A percentile compares a stretch with the other conserved stretches of the same genome.
These are phyloP conservation scores for Hypomyces perniciosus DNA, from an alignment of 2,329 filamentous ascomycete genomes.

Conservation along the genomic window DNA sequence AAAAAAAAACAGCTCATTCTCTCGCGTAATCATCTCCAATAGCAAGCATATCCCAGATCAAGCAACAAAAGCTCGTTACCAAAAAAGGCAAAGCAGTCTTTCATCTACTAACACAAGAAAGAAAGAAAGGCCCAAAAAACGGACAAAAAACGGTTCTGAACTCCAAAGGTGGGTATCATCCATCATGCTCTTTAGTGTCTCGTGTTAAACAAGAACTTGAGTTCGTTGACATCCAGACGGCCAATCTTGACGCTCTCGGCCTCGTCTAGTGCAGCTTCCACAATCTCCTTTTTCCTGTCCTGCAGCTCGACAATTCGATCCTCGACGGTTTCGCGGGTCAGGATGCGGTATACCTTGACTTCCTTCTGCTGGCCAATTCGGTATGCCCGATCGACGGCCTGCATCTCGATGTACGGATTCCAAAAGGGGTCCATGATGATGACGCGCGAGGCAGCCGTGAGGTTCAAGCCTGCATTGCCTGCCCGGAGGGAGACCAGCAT, in stretches of 20 bases:
- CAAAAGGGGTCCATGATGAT: slow-evolving; percentile 92
- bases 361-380: slow-evolving; percentile 72
- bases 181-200: slow-evolving; percentile 4
- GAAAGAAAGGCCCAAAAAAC: neutral
- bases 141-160: neutral
- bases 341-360: slow-evolving; percentile 74
- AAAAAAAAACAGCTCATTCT: too few relatives aligned
- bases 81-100: neutral
- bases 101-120: neutral
- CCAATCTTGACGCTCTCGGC: slow-evolving; percentile 60
- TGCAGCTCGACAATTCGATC: slow-evolving; percentile 78
- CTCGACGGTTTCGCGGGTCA: slow-evolving; percentile 75
- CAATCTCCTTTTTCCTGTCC: slow-evolving; percentile 68
- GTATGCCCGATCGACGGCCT: slow-evolving; percentile 84
- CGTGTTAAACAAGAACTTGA: slow-evolving; percentile 60
- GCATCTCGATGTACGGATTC: slow-evolving; percentile 90
- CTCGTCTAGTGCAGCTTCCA: slow-evolving; percentile 76
- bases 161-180: neutral
- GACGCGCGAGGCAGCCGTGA: slow-evolving; percentile 75
- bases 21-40: too few relatives aligned
- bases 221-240: slow-evolving; percentile 58
- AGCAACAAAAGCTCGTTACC: neutral
- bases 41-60: too few relatives aligned
- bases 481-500: slow-evolving; percentile 79
- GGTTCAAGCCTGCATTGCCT: slow-evolving; percentile 78